Base-by-base conservation (phyloP, 192 early-diverging fungal genomes). In the Coemansia aciculifera region DNA sequence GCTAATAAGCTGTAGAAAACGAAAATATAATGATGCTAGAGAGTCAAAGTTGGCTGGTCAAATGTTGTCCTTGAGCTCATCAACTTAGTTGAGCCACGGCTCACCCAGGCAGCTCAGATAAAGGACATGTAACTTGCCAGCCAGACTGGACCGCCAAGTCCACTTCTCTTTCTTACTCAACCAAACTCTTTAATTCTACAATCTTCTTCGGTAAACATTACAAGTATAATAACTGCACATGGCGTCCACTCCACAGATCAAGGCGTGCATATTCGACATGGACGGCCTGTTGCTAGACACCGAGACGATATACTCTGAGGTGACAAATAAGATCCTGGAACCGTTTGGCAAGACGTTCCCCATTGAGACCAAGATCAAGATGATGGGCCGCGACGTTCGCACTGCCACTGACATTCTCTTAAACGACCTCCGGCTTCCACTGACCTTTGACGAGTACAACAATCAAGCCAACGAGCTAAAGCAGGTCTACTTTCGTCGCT, bases 291-390 rank as follows among this genome's bases (percentile, higher is more conserved):
- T 93, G 38, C 81, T 91, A 23, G 93, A 95, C 72, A 96, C 95
- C 9, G 95, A 98, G 82, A 82, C 85, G 19, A 88, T 98, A 62
- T 98, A 98, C 77, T 90, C 93, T 6, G 83, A 91, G 71, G 94
- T 95, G 19, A 92, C 94, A 8, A 86, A 89, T 85, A 86, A 79
- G 82, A 90, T 98, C 62, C 81, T 97, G 31, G 86, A 77, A 46
- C 90, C 91, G 59, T 92, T 88, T 67, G 90, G 92, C 36, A 85
- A 87, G 65, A 75, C 49, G 8, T 91, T 89, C 62, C 80, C 83
- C 11, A 86, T 87, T 38, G 89, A 90, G 48, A 84, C 90, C 69
- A 93, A 91, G 72, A 70, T 85, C 48, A 88, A 88, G 73, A 72
- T 92, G 71, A 91, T 93, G 90, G 92, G 92, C 8, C 85, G 89